phyloP scores from a whole-genome alignment of 2,329 filamentous ascomycete species.

The Oidium heveae region DNA sequence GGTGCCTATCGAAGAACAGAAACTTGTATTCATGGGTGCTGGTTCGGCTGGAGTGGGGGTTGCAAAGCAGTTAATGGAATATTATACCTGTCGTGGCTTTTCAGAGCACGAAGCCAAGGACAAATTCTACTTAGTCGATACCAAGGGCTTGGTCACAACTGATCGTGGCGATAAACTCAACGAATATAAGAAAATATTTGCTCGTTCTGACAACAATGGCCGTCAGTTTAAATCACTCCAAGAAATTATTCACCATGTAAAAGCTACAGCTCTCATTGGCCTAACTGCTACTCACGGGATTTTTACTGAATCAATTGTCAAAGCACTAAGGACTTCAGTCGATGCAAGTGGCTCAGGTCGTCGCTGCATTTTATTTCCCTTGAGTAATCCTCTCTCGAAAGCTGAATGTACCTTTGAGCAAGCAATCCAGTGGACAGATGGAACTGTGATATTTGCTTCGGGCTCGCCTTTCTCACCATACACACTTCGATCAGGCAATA shows the following conservation, averaged over 20 bases:
- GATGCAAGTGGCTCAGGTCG: slow-evolving; percentile 42
- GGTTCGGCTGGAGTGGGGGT: slow-evolving; percentile 92
- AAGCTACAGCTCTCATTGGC: slow-evolving; percentile 84
- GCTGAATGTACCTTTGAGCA: slow-evolving; percentile 95
- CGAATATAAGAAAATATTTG: slow-evolving; percentile 61
- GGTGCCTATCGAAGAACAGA: slow-evolving; percentile 69
- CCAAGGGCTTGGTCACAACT: slow-evolving; percentile 76
- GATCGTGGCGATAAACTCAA: slow-evolving; percentile 87
- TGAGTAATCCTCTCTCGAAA: slow-evolving; percentile 89
- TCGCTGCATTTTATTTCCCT: slow-evolving; percentile 76
- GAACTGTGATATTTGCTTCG: slow-evolving; percentile 77
- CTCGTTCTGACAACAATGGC: slow-evolving; percentile 36
- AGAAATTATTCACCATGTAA: slow-evolving; percentile 82
- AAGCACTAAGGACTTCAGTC: slow-evolving; percentile 38
- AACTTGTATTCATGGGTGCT: slow-evolving; percentile 85
- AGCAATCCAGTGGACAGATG: slow-evolving; percentile 73
- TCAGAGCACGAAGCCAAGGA: slow-evolving; percentile 65
- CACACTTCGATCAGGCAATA: slow-evolving; percentile 34
- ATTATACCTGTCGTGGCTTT: slow-evolving; percentile 79
- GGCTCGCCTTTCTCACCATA: slow-evolving; percentile 72
- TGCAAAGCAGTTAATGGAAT: slow-evolving; percentile 91
- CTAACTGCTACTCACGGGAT: slow-evolving; percentile 84
- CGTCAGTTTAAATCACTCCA: slow-evolving; percentile 56
- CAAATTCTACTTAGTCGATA: slow-evolving; percentile 96
- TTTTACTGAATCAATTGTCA: slow-evolving; percentile 71